Conservation (phyloP, 2,329 filamentous ascomycete genomes). For the Aquanectria penicillioides region DNA sequence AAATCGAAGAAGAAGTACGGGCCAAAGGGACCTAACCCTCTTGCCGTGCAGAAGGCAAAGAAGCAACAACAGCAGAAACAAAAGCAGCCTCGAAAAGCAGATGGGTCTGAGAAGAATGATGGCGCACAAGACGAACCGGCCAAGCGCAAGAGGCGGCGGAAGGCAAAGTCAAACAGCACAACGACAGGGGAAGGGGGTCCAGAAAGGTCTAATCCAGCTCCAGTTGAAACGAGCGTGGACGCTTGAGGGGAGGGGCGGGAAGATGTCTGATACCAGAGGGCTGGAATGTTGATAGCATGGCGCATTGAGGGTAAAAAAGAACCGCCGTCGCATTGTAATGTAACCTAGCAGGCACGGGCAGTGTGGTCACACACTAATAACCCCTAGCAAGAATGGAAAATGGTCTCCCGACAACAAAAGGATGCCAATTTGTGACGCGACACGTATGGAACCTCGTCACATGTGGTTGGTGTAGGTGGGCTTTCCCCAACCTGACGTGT, state of each 20-base stretch:
- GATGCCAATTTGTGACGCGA: neutral
- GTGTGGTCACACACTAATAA: slow-evolving; percentile 32
- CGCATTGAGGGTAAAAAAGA: slow-evolving; percentile 23
- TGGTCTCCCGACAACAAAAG: neutral
- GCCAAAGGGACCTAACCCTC: slow-evolving; percentile 75
- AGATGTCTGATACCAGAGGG: slow-evolving; percentile 10
- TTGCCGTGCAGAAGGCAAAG: slow-evolving; percentile 76
- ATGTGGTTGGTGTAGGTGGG: too few relatives aligned
- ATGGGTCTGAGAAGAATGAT: slow-evolving; percentile 42
- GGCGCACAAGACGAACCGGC: slow-evolving; percentile 36
- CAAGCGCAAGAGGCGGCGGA: slow-evolving; percentile 47
- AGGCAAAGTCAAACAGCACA: slow-evolving; percentile 38
- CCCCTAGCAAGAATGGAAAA: slow-evolving; percentile 26
- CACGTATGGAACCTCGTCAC: too few relatives aligned
- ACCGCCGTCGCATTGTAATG: slow-evolving; percentile 19
- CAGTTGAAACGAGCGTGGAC: slow-evolving; percentile 27
- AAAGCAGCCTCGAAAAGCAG: slow-evolving; percentile 46
- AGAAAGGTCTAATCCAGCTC: slow-evolving; percentile 10
- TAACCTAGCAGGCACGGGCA: slow-evolving; percentile 3
- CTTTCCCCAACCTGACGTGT: too few relatives aligned
- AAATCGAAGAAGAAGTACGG: slow-evolving; percentile 70
- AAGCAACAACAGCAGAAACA: slow-evolving; percentile 57
- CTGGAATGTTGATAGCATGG: slow-evolving; percentile 32
- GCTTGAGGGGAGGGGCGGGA: slow-evolving; percentile 24
- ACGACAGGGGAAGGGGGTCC: slow-evolving; percentile 22